Conservation (phyloP, 75 land plant genomes). For the Cupressus sempervirens region DNA sequence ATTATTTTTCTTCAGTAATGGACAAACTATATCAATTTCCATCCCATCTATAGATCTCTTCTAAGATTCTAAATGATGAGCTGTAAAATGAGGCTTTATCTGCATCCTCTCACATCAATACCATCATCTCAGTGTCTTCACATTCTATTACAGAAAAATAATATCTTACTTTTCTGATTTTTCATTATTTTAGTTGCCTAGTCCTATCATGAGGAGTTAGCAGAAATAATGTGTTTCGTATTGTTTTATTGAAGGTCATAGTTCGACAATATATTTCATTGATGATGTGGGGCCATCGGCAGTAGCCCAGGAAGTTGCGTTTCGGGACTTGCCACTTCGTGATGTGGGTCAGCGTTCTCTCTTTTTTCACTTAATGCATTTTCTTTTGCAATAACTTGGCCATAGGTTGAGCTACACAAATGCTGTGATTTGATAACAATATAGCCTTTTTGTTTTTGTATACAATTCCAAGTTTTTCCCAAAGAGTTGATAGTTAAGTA, state of each 20-base stretch:
- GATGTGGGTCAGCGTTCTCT: conserved; percentile 95
- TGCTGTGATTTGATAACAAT: background rate
- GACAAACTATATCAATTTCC: background rate
- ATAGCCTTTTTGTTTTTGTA: background rate
- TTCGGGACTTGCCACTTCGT: conserved; percentile 91
- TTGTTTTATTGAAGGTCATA: conserved; percentile 68
- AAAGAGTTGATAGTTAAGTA: background rate
- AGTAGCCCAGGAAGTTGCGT: conserved; percentile 69
- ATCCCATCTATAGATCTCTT: background rate
- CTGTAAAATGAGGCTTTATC: background rate
- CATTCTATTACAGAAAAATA: background rate
- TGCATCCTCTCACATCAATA: background rate
- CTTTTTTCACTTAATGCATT: conserved; percentile 16
- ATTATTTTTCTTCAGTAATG: background rate
- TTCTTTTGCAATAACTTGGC: conserved; percentile 1
- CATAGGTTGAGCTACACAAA: background rate
- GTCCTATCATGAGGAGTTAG: background rate
- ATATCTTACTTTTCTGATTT: background rate
- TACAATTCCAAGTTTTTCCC: background rate
- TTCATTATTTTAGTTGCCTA: background rate
- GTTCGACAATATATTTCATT: conserved; percentile 91
- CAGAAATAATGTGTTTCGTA: conserved; percentile 1
- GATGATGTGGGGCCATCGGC: conserved; percentile 91
- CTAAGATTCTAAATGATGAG: background rate
- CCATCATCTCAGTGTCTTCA: background rate